Evolutionary conservation across 768 basidiomycete species (phyloP).

Genomic region (Russula olivacea): DNA sequence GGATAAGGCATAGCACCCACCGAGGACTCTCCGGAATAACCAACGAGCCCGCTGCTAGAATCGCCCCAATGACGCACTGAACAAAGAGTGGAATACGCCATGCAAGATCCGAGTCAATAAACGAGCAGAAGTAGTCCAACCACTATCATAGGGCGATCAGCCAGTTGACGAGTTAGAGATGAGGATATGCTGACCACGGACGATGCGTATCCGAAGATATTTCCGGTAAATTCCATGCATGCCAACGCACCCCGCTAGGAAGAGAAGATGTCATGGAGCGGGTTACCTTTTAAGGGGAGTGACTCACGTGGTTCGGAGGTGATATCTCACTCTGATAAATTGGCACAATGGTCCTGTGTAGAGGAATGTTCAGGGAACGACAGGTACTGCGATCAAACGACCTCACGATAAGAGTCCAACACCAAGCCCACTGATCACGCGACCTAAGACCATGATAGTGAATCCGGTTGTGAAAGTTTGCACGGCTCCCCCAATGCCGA

Average conservation of each 20-base stretch:
- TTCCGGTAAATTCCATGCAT: constrained; percentile 93
- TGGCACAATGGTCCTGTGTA: constrained; percentile 81
- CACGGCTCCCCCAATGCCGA: constrained; percentile 79
- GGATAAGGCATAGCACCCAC: constrained; percentile 33
- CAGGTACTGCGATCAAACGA: neutral
- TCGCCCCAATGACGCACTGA: constrained; percentile 79
- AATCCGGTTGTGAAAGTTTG: constrained; percentile 82
- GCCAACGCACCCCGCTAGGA: constrained; percentile 80
- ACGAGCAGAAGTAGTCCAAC: constrained; percentile 93
- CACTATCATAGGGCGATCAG: constrained; percentile 45
- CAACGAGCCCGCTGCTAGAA: constrained; percentile 74
- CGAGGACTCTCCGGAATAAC: constrained; percentile 88
- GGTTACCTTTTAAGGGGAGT: constrained; percentile 3
- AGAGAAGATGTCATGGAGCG: neutral
- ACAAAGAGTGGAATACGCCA: constrained; percentile 89
- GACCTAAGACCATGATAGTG: constrained; percentile 73
- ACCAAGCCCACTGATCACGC: constrained; percentile 80
- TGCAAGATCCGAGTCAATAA: constrained; percentile 74
- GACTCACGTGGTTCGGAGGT: constrained; percentile 72
- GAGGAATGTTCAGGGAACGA: neutral
- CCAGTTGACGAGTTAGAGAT: neutral
- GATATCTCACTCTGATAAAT: constrained; percentile 96
- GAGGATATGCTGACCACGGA: constrained; percentile 61
- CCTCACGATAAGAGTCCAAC: constrained; percentile 84
- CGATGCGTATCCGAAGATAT: constrained; percentile 83